Evolutionary conservation across 768 basidiomycete species (phyloP).

Genomic region (Amanita molliuscula): DNA sequence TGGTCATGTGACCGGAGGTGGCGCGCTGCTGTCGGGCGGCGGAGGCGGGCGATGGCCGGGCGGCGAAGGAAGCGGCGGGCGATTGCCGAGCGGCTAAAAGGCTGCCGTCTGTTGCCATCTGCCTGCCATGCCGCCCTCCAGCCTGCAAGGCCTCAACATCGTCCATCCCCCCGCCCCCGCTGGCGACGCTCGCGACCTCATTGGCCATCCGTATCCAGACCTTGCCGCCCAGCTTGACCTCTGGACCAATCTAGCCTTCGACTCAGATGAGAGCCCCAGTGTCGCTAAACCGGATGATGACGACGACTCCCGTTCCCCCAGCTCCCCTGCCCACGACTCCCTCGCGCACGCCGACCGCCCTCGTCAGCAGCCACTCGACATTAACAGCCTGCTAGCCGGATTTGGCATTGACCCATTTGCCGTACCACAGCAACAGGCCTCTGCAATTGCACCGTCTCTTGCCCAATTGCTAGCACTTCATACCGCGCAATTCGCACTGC

Average conservation of each 20-base stretch:
- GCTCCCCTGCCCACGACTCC: conserved; percentile 18
- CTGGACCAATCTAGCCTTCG: conserved; percentile 77
- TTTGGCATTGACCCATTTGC: conserved; percentile 33
- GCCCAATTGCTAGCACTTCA: conserved; percentile 58
- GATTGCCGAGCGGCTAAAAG: neutral
- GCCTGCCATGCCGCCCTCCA: conserved; percentile 44
- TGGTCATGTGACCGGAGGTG: neutral
- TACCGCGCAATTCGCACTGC: conserved; percentile 13
- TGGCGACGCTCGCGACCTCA: conserved; percentile 44
- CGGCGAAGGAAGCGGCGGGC: too few relatives aligned
- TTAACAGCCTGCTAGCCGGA: conserved; percentile 26
- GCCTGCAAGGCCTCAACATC: conserved; percentile 74
- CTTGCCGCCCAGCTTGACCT: conserved; percentile 69
- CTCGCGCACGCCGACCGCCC: conserved; percentile 47
- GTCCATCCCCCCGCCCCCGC: conserved; percentile 42
- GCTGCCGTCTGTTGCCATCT: neutral
- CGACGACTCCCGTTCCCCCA: conserved; percentile 28
- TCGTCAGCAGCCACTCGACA: conserved; percentile 34
- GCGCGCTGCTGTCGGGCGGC: neutral
- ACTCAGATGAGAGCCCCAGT: conserved; percentile 59
- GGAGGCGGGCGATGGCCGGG: too few relatives aligned
- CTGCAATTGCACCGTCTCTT: conserved; percentile 40
- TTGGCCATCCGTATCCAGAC: conserved; percentile 62
- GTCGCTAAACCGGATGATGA: conserved; percentile 22
- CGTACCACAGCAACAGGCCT: conserved; percentile 15